A percentile compares a stretch with the other conserved stretches of the same genome.
These are phyloP conservation scores for bread wheat (Triticum aestivum) DNA, from an alignment of 176 grass and related monocot genomes.

Conservation along the genomic window IWGSC_CS_RefSeq_v2.1 NC_057801.1:543392812-543393311, in stretches of 20 bases:
- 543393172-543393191: conserved; percentile 58
- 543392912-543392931: conserved; percentile 83
- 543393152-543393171: conserved; percentile 67
- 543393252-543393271: conserved; percentile 97
- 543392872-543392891: conserved; percentile 81
- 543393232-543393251: conserved; percentile 84
- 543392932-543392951: conserved; percentile 81
- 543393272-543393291: conserved; percentile 87
- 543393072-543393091: conserved; percentile 85
- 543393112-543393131: conserved; percentile 98
- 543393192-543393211: conserved; percentile 38
- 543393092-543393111: conserved; percentile 90
- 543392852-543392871: conserved; percentile 59
- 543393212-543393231: conserved; percentile 71
- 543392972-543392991: conserved; percentile 91
- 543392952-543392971: conserved; percentile 76
- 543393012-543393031: conserved; percentile 65
- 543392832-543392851: conserved; percentile 70
- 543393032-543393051: conserved; percentile 48
- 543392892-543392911: conserved; percentile 51
- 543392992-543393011: conserved; percentile 72
- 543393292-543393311: conserved; percentile 70
- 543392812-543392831: conserved; percentile 83
- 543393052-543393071: conserved; percentile 83
- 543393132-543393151: conserved; percentile 91